These are phyloP conservation scores for Coemansia sp. DNA, from an alignment of 192 early-diverging fungal species.

Conservation along the genomic window DNA sequence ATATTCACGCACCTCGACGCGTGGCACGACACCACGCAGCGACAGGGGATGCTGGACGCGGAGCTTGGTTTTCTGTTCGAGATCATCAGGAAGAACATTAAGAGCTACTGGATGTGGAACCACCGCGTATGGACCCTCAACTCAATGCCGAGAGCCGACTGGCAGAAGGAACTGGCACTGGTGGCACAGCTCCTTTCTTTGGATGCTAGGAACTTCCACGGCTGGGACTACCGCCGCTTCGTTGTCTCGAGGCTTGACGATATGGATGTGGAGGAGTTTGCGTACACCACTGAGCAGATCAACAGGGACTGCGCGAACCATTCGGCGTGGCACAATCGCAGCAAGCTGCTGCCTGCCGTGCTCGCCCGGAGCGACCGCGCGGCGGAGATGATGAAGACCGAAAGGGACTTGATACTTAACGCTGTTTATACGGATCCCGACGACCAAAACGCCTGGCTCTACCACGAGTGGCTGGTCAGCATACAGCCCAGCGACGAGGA, in stretches of 20 bases:
- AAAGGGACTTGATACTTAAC: constrained; percentile 82
- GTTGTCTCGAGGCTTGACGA: constrained; percentile 59
- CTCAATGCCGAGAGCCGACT: constrained; percentile 70
- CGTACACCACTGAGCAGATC: constrained; percentile 90
- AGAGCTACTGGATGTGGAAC: constrained; percentile 98
- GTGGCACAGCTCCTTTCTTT: constrained; percentile 76
- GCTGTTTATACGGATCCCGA: constrained; percentile 96
- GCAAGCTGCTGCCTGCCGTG: constrained; percentile 66
- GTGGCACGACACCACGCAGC: constrained; percentile 14
- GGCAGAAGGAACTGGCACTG: constrained; percentile 77
- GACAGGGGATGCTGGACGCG: constrained; percentile 21
- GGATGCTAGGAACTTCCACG: constrained; percentile 97
- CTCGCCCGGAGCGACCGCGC: background rate
- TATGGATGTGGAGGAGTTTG: constrained; percentile 67
- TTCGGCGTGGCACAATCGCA: constrained; percentile 98
- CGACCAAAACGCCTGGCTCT: constrained; percentile 97
- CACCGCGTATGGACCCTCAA: constrained; percentile 92
- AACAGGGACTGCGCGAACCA: constrained; percentile 93
- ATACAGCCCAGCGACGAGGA: constrained; percentile 37
- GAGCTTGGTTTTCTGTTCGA: constrained; percentile 82
- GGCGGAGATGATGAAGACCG: constrained; percentile 49
- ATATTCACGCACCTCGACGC: constrained; percentile 53
- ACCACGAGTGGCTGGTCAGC: constrained; percentile 91
- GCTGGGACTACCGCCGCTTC: constrained; percentile 95
- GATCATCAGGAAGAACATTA: constrained; percentile 75